Evolutionary conservation across 2,329 filamentous ascomycete genomes (phyloP).

Genomic region (Colletotrichum tanaceti): DNA sequence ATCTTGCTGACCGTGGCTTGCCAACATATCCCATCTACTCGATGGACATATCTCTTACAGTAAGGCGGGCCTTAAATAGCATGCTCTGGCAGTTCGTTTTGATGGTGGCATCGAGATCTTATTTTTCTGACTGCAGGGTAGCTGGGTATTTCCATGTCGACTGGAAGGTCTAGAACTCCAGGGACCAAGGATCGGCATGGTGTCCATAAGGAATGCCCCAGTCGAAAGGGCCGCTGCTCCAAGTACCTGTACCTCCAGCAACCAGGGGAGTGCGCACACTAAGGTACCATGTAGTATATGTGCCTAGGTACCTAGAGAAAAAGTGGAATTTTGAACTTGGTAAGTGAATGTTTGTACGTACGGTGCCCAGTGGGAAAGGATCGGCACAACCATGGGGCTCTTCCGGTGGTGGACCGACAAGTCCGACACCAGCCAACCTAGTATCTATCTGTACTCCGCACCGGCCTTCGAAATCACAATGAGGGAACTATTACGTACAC

Average conservation of each 20-base stretch:
- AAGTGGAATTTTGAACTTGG: background rate
- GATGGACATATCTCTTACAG: constrained; percentile 21
- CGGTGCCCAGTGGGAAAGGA: background rate
- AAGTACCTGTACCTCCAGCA: constrained; percentile 1
- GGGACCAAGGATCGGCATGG: constrained; percentile 37
- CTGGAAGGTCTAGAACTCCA: constrained; percentile 36
- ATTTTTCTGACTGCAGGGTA: constrained; percentile 34
- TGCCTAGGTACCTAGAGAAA: background rate
- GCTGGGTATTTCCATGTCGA: constrained; percentile 23
- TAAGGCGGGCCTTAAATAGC: constrained; percentile 8
- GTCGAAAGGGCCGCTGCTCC: background rate
- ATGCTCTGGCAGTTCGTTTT: constrained; percentile 22
- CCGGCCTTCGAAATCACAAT: too few relatives aligned
- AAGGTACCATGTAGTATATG: too few relatives aligned
- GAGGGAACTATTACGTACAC: too few relatives aligned
- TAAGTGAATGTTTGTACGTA: background rate
- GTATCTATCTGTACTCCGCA: too few relatives aligned
- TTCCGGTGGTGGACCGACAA: background rate
- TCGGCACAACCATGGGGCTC: background rate
- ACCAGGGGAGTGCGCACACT: too few relatives aligned
- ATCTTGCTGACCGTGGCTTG: constrained; percentile 3
- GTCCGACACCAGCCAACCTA: too few relatives aligned
- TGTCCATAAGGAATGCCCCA: constrained; percentile 20
- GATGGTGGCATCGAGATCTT: constrained; percentile 18
- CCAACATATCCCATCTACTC: background rate